Conservation (phyloP, 2,329 filamentous ascomycete species). For the Dactylellina sp. region DNA sequence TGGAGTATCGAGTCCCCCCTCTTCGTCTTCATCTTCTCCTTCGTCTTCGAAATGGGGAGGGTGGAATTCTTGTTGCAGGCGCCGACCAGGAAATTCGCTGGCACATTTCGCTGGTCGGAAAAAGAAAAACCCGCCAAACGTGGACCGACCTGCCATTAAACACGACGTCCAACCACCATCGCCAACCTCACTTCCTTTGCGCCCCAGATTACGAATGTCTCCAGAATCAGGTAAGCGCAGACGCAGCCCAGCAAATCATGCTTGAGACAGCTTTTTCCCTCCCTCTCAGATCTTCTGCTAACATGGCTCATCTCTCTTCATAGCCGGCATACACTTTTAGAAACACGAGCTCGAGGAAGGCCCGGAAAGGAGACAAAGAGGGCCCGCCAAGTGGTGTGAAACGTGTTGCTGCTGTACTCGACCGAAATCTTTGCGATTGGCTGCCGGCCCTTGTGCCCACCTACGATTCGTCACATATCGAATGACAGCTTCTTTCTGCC, state of each 20-base stretch:
- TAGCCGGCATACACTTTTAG: conserved; percentile 7
- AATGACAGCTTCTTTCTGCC: conserved; percentile 22
- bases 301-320: conserved; percentile 28
- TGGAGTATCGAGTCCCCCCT: too few species aligned
- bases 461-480: conserved; percentile 33
- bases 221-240: conserved; percentile 38
- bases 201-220: conserved; percentile 25
- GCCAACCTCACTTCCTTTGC: conserved; percentile 10
- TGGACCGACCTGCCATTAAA: conserved; percentile 32
- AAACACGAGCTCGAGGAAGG: conserved; percentile 11
- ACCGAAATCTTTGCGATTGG: conserved; percentile 41
- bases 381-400: conserved; percentile 54
- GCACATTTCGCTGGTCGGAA: conserved; percentile 31
- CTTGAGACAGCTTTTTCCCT: conserved; percentile 16
- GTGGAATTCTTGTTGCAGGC: conserved; percentile 17
- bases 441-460: conserved; percentile 15
- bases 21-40: not conserved
- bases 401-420: conserved; percentile 51
- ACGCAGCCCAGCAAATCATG: conserved; percentile 45
- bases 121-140: conserved; percentile 31
- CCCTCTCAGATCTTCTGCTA: conserved; percentile 28
- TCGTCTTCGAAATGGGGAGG: not conserved
- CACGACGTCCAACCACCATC: conserved; percentile 30
- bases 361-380: not conserved
- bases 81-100: conserved; percentile 30